Evolutionary conservation across 768 basidiomycete genomes (phyloP).

Genomic region (Hydnum rufescens): DNA sequence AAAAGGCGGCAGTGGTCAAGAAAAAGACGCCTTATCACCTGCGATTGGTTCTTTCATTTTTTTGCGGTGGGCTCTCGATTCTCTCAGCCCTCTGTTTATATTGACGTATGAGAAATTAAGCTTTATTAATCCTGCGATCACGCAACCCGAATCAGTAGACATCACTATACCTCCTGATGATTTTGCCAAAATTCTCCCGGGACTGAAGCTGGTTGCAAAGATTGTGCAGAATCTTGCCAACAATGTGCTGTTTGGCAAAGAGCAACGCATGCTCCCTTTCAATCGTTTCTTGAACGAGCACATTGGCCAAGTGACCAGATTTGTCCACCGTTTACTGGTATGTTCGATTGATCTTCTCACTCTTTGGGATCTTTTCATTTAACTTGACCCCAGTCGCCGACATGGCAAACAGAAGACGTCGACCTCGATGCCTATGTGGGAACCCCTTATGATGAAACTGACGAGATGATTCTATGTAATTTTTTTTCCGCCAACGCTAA

Average conservation of each 20-base stretch:
- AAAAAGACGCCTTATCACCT: slow-evolving; percentile 13
- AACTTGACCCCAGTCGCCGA: neutral
- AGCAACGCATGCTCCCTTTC: neutral
- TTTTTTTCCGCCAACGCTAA: slow-evolving; percentile 73
- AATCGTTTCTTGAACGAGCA: slow-evolving; percentile 31
- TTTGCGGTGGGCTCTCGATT: slow-evolving; percentile 33
- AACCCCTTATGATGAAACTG: slow-evolving; percentile 65
- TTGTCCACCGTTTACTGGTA: neutral
- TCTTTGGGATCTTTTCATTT: neutral
- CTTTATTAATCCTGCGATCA: slow-evolving; percentile 82
- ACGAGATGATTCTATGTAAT: slow-evolving; percentile 62
- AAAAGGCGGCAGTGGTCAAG: neutral
- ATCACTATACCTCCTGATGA: slow-evolving; percentile 49
- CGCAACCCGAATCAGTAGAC: slow-evolving; percentile 69
- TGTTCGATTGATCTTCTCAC: neutral
- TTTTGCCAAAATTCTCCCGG: slow-evolving; percentile 40
- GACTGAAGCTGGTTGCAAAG: slow-evolving; percentile 73
- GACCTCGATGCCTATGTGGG: slow-evolving; percentile 48
- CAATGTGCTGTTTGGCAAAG: slow-evolving; percentile 64
- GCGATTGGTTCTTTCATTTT: slow-evolving; percentile 86
- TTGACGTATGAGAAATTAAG: slow-evolving; percentile 21
- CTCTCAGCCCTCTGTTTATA: neutral
- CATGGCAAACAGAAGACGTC: slow-evolving; percentile 1
- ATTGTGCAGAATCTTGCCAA: slow-evolving; percentile 87
- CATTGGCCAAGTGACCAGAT: neutral